Evolutionary conservation across 148 eudicot species (phyloP), one percentile per base, ranked within the genome.

Genomic region (Chenopodium formosanum): DNA sequence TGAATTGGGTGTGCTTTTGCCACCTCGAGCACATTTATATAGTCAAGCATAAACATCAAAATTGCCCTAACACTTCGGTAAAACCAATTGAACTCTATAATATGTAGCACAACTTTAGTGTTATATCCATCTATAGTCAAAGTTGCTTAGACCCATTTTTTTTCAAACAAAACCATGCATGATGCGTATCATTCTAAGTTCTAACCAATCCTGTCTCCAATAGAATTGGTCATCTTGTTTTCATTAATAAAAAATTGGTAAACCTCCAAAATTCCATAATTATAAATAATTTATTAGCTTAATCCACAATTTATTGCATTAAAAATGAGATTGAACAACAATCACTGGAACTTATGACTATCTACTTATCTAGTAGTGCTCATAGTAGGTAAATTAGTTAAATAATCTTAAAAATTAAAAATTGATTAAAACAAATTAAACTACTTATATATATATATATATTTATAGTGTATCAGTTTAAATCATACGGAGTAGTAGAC

Each of bases 401-500:
- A 62, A 62, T 7, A 23, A 5, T 23, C 7, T 0, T 1, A 62
- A 62, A 37, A 37, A 37, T 3, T 37, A 37, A 37, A 37, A 37
- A 7, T 37, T 37, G 44, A 37, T 37, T 62, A 4, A 62, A 62
- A 62, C 7, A 20, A 62, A 62, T 4, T 20, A 22, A 70, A 31
- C 47, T 31, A 34, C 37, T 2, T 34, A 31, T 3, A 44, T 10
- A 2, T 2, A 76, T 19, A 16, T 4, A 2, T 2, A 76, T 19
- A 16, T 4, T 76, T 4, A 58, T 12, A 10, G 47, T 65, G 47
- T 65, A 48, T 9, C 11, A 48, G 11, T 13, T 48, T 48, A 48
- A 77, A 62, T 40, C 79, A 37, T 63, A 25, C 25, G 25, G 25
- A 25, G 25, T 25, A 62, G 79, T 77, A 63, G n/a, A 71, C 27